Base-by-base conservation (phyloP, 78 protist genomes). In the Emiliania huxleyi region DNA sequence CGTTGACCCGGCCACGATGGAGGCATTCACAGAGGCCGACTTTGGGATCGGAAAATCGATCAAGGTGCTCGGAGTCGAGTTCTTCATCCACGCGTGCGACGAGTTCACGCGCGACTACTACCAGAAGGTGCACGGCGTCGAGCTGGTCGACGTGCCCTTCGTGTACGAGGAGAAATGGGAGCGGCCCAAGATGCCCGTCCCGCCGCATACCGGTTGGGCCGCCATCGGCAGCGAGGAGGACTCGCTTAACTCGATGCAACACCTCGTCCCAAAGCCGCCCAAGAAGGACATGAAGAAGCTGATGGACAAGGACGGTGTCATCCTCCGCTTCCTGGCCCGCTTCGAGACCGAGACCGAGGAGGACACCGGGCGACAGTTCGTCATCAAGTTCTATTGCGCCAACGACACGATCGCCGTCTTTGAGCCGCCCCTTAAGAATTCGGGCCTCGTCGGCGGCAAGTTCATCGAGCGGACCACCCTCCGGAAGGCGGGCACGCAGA, bases 141-240 rank as follows among this genome's bases (percentile, higher is more conserved):
- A 6, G 12, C 23, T 79, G 4, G 62, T 19, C 55, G 45, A 44
- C 29, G 48, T 33, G 55, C 93, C 52, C 26, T 29, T 75, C 44
- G 26, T 33, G 0, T 45, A 44, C 19, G 88, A 73, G 40, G 37
- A 46, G 42, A 45, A 2, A 11, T 40, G 23, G 33, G 69, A 40
- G 93, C 93, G 55, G 56, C 62, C 85, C 55, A 45, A 44, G 93
- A 77, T 38, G 40, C n/a, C 0, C 42, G 45, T 44, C 26, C 96
- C 96, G 69, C 97, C 95, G n/a, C 84, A 87, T 69, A n/a, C n/a
- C n/a, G n/a, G n/a, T n/a, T n/a, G n/a, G n/a, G 84, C 25, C 69
- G 94, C 94, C 33, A 91, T 91, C 52, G 98, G 97, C 52, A 2
- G 87, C 29, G 97, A 96, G 37, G 96, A 93, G 73, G 98, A 96